A percentile compares a stretch with the other conserved stretches of the same genome.
phyloP scores from a whole-genome alignment of 331 rosid species.

The Pyracantha coccinea region DNA sequence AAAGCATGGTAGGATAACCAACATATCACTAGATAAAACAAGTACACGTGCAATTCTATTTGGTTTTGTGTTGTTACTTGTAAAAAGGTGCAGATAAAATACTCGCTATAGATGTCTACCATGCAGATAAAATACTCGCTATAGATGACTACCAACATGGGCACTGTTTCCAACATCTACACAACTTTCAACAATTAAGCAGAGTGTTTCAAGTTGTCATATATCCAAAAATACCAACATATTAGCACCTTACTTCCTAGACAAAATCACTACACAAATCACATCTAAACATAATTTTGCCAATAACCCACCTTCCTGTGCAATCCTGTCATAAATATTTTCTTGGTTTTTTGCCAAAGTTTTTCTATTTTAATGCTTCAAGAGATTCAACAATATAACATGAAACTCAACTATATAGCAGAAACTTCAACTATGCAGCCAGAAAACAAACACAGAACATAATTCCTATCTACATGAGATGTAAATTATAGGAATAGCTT shows the following conservation, averaged over 20 bases:
- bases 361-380: background rate
- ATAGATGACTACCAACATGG: background rate
- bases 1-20: background rate
- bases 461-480: background rate
- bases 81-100: background rate
- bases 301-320: background rate
- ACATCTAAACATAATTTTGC: background rate
- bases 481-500: background rate
- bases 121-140: too few relatives aligned
- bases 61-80: background rate
- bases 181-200: background rate
- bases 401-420: background rate
- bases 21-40: background rate
- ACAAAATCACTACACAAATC: background rate
- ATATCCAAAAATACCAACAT: constrained; percentile 1
- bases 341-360: too few relatives aligned
- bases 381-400: background rate
- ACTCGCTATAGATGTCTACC: background rate
- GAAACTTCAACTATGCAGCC: background rate
- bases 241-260: background rate
- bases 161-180: background rate
- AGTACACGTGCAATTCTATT: background rate
- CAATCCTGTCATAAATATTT: too few relatives aligned
- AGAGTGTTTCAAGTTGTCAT: background rate
- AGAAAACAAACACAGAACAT: background rate